Conservation (phyloP, 2,329 filamentous ascomycete genomes). For the Pyrenophora teres region DNA sequence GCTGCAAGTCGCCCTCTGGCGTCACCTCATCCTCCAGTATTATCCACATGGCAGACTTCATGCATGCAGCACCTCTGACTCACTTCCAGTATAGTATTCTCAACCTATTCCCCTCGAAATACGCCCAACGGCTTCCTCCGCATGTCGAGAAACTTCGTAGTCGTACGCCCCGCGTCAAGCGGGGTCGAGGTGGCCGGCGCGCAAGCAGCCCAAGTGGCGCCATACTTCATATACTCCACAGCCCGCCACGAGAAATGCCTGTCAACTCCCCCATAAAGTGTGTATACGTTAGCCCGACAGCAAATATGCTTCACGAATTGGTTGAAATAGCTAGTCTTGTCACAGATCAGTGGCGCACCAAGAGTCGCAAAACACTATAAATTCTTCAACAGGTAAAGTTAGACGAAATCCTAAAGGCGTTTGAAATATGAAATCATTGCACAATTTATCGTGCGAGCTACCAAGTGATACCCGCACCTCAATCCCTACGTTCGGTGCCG, state of each 20-base stretch:
- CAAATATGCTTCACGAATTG: too few species aligned
- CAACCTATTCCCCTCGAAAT: neutral
- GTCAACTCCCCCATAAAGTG: neutral
- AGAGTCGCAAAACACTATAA: too few species aligned
- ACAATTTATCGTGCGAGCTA: too few species aligned
- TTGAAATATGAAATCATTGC: too few species aligned
- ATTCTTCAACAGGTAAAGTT: too few species aligned
- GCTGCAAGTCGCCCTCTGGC: slow-evolving; percentile 6
- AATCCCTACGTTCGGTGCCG: neutral
- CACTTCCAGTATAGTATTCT: neutral
- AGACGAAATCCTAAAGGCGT: too few species aligned
- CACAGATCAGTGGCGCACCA: too few species aligned
- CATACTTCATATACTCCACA: neutral
- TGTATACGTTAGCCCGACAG: too few species aligned
- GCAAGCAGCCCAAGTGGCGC: neutral
- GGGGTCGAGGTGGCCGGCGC: slow-evolving; percentile 8
- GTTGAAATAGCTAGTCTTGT: too few species aligned
- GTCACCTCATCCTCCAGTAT: slow-evolving; percentile 8
- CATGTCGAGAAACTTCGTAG: neutral
- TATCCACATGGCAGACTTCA: slow-evolving; percentile 11
- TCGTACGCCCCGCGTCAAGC: neutral
- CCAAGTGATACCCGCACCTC: neutral
- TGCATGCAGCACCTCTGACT: slow-evolving; percentile 20
- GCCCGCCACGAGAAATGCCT: neutral
- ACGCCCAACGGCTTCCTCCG: neutral